These are phyloP conservation scores for Stagonosporopsis rhizophila DNA, from an alignment of 2,329 filamentous ascomycete genomes.

Conservation along the genomic window DNA sequence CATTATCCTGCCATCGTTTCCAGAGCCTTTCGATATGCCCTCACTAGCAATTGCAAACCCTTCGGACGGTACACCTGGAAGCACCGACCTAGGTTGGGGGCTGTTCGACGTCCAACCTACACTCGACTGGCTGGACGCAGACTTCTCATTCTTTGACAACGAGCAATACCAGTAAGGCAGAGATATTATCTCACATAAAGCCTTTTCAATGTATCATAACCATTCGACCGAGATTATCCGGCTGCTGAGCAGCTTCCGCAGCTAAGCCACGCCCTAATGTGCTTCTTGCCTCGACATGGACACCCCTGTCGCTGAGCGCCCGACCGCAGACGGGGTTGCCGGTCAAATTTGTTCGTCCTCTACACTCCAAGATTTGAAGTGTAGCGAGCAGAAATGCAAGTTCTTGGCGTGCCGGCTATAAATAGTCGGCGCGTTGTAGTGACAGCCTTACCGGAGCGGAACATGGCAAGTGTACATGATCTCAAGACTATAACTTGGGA, in stretches of 20 bases:
- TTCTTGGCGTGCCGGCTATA: conserved; percentile 19
- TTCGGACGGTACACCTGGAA: neutral
- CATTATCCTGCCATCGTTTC: neutral
- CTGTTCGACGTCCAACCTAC: conserved; percentile 32
- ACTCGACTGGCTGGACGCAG: conserved; percentile 32
- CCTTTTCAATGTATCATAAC: neutral
- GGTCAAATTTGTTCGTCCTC: neutral
- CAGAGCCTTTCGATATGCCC: neutral
- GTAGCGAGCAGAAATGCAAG: conserved; percentile 1
- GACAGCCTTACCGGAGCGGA: neutral
- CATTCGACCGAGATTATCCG: too few relatives aligned
- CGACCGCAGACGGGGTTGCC: neutral
- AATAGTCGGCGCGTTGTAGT: conserved; percentile 16
- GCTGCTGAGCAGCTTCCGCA: neutral
- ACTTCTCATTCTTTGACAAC: conserved; percentile 24
- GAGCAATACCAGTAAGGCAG: neutral
- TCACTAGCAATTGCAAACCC: conserved; percentile 2
- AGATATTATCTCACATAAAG: neutral
- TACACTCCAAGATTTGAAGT: neutral
- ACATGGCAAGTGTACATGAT: neutral
- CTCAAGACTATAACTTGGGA: neutral
- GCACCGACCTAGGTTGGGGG: conserved; percentile 20
- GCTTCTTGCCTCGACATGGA: neutral
- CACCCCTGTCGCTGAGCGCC: neutral
- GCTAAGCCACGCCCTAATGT: neutral